phyloP scores from a whole-genome alignment of 225 moss, liverwort and hornwort genomes.

The Rhytidiadelphus loreus region DNA sequence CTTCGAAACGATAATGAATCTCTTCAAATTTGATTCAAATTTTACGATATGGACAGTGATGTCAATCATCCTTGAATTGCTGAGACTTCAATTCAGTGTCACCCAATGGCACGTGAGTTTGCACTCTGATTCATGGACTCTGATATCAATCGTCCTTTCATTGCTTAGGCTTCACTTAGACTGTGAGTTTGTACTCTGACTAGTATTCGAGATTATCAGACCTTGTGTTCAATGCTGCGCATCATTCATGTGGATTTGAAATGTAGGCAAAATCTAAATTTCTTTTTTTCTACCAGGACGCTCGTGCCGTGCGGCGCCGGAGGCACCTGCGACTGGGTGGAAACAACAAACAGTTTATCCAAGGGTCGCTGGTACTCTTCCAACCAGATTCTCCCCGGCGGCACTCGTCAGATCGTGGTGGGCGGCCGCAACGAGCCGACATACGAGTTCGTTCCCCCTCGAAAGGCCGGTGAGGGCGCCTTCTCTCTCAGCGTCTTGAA shows the following conservation, averaged over 20 bases:
- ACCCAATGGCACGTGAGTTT: neutral
- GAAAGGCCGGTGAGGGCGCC: neutral
- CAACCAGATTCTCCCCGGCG: conserved; percentile 25
- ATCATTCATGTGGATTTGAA: neutral
- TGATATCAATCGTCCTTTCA: neutral
- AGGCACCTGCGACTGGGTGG: conserved; percentile 33
- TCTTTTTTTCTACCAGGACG: neutral
- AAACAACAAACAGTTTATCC: neutral
- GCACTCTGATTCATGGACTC: neutral
- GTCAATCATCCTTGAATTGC: neutral
- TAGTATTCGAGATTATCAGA: neutral
- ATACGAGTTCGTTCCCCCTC: conserved; percentile 18
- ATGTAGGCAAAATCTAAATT: neutral
- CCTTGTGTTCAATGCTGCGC: neutral
- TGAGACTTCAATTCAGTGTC: neutral
- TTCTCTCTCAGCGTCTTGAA: neutral
- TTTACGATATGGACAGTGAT: neutral
- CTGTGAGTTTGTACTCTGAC: neutral
- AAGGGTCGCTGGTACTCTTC: conserved; percentile 31
- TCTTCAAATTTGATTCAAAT: neutral
- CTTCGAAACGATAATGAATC: neutral
- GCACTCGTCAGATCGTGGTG: conserved; percentile 20
- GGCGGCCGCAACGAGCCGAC: conserved; percentile 10
- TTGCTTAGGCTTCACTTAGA: neutral
- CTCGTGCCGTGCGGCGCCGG: neutral